Base-by-base conservation (phyloP, 176 grass and related monocot species). In the Thalia dealbata region DNA sequence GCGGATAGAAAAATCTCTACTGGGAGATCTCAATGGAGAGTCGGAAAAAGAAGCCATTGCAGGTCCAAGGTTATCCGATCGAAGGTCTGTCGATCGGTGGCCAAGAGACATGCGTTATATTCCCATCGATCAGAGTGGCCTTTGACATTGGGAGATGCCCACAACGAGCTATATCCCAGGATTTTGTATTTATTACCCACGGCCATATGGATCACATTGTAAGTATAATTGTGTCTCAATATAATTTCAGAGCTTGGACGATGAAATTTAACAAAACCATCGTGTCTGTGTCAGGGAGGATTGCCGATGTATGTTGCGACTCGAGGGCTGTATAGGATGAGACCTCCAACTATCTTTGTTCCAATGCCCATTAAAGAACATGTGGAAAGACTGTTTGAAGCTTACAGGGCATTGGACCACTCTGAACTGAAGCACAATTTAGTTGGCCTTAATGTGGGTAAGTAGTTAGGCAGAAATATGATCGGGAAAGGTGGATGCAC, bases 111-210 rank as follows among this genome's bases (percentile, higher is more conserved):
- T 92, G 93, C 68, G 77, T 96, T 61, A 96, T 96, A 61, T 92
- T 96, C 72, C 93, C 93, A 6, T 86, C 93, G n/a, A 79, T 92
- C 32, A 96, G 86, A 71, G 26, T 82, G 58, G 93, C 93, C 58
- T 96, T 96, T 85, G 93, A 96, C 81, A 96, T 96, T 30, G 93
- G 93, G 7, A 82, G 93, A 70, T 97, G 93, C 76, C 93, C 93
- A 9, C 89, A 97, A 76, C 82, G 89, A 50, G 84, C 93, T 60
- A 79, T 92, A 69, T 71, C 87, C 18, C 93, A 96, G 81, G 93
- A 96, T 18, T 96, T 96, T 75, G 84, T 96, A 22, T 92, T 96
- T 84, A 80, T 96, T 83, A 92, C 87, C 68, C 93, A 96, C 78
- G 93, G 87, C 38, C 93, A 97, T 81, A 86, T 97, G 52, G 93